Evolutionary conservation across 164 flowering plant species (phyloP).

Genomic region (Magnolia sinica): DNA sequence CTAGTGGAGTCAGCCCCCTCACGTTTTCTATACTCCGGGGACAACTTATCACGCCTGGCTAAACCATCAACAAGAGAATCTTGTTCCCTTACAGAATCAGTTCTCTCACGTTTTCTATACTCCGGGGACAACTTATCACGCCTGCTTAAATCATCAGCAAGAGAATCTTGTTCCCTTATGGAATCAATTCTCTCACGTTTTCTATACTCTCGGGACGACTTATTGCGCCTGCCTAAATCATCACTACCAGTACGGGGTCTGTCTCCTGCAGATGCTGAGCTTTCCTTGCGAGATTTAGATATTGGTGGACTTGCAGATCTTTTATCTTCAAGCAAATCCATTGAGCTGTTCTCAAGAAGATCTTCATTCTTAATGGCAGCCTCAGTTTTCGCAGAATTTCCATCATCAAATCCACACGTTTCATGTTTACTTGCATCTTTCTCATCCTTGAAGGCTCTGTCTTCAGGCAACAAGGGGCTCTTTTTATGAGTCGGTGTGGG

Average conservation of each 20-base stretch:
- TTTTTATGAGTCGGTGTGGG: neutral
- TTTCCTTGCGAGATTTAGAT: neutral
- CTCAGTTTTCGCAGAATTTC: constrained; percentile 14
- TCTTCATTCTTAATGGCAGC: constrained; percentile 2
- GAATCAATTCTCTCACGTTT: constrained; percentile 7
- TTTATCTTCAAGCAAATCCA: constrained; percentile 7
- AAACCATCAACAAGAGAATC: neutral
- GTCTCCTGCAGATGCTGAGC: neutral
- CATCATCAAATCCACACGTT: constrained; percentile 10
- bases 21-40: constrained; percentile 14
- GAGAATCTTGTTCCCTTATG: neutral
- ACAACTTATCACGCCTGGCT: constrained; percentile 9
- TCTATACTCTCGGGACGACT: constrained; percentile 9
- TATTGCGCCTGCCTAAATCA: constrained; percentile 10
- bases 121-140: constrained; percentile 12
- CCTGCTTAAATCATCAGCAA: constrained; percentile 5
- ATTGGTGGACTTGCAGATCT: constrained; percentile 2
- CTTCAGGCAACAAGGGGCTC: constrained; percentile 4
- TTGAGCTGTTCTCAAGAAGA: neutral
- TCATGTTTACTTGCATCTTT: constrained; percentile 11
- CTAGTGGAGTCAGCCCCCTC: constrained; percentile 10
- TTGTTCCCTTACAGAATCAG: neutral
- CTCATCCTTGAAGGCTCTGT: constrained; percentile 6
- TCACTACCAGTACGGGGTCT: constrained; percentile 7
- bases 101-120: constrained; percentile 12